Base-by-base conservation (phyloP, 306 rosid genomes). In the Myrica gale region DNA sequence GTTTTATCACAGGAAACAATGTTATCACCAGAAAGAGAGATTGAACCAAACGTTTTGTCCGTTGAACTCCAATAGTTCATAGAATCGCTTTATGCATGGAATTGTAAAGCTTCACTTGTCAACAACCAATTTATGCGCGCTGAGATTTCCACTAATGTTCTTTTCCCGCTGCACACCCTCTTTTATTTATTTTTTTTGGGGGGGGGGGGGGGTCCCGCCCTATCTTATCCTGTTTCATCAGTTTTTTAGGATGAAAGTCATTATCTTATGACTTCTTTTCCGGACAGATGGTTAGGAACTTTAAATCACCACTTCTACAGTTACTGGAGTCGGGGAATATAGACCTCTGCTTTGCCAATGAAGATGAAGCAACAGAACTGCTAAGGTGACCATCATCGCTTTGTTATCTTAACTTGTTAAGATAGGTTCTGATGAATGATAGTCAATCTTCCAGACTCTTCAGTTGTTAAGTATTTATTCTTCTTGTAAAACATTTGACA, bases 291-390 rank as follows among this genome's bases (percentile, higher is more conserved):
- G 93, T 95, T 77, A 88, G 97, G 72, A 80, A 89, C 88, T 90
- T 74, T 72, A 90, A 76, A 78, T 15, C 15, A 48, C 97, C 91
- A 55, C 97, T 92, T 79, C 80, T 90, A 53, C 65, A 88, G 76
- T 82, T 95, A 74, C 81, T 95, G 80, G 86, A 89, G 76, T 92
- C 97, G 0, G 91, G 97, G 81, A 74, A 71, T 67, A 73, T 92
- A 71, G 97, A 95, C 89, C 97, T 95, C 63, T 95, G 99, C 87
- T 95, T 92, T 84, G 97, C 97, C 80, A 95, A 95, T 60, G 99
- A 95, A 84, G 99, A 95, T 72, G 99, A 95, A 77, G 99, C 99
- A 78, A 81, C 92, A 66, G 99, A 92, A 83, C 88, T 95, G 83
- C 67, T 95, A 70, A 88, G 99, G 99, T 95, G 84, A 74, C 44